Evolutionary conservation across 2,329 filamentous ascomycete genomes (phyloP).

Genomic region (Bipolaris bicolor): DNA sequence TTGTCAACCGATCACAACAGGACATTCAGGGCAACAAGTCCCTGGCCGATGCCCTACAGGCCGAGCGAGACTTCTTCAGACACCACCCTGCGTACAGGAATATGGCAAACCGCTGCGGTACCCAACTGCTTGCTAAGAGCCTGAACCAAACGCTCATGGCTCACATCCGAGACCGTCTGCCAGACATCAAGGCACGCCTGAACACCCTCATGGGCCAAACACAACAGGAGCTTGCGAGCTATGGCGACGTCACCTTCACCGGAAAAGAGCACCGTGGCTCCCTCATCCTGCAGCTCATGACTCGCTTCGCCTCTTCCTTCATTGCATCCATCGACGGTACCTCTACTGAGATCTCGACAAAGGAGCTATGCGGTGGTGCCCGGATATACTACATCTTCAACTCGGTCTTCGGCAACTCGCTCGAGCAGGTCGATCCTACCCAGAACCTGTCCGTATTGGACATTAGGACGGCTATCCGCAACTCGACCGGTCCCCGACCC

Average conservation of each 20-base stretch:
- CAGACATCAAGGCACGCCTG: slow-evolving; percentile 95
- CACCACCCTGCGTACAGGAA: slow-evolving; percentile 97
- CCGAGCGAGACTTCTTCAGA: slow-evolving; percentile 93
- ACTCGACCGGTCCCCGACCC: slow-evolving; percentile 93
- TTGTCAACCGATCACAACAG: slow-evolving; percentile 97
- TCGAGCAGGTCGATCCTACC: slow-evolving; percentile 95
- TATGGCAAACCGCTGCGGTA: slow-evolving; percentile 91
- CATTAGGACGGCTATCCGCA: slow-evolving; percentile 95
- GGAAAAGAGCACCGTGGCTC: slow-evolving; percentile 96
- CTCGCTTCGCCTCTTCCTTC: slow-evolving; percentile 94
- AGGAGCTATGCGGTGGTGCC: slow-evolving; percentile 92
- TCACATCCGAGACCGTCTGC: slow-evolving; percentile 92
- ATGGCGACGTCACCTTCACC: slow-evolving; percentile 96
- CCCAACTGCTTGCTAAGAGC: slow-evolving; percentile 91
- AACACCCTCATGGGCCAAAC: slow-evolving; percentile 99
- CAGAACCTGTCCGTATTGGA: slow-evolving; percentile 93
- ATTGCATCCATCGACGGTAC: slow-evolving; percentile 99
- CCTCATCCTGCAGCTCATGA: slow-evolving; percentile 96
- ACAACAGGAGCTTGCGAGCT: slow-evolving; percentile 96
- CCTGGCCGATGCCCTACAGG: slow-evolving; percentile 87
- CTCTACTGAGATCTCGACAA: slow-evolving; percentile 97
- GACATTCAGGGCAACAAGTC: slow-evolving; percentile 96
- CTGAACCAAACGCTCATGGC: slow-evolving; percentile 94
- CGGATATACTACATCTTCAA: slow-evolving; percentile 99
- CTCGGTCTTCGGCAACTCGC: slow-evolving; percentile 94